Evolutionary conservation across 208 protist species (phyloP).

Genomic region (Porcisia hertigi): DNA sequence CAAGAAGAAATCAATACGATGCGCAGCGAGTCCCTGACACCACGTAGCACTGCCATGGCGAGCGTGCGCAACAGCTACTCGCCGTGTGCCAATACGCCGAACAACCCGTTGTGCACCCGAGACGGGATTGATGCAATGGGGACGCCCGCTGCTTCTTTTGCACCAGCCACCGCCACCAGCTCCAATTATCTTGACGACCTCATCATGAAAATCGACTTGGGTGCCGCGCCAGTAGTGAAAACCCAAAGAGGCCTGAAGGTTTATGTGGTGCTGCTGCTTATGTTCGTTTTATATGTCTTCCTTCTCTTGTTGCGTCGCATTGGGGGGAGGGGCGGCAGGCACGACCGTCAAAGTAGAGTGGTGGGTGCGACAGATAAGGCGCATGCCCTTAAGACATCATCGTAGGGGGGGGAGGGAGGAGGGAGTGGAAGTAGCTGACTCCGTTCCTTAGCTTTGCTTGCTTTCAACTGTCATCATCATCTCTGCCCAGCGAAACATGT

Average conservation of each 20-base stretch:
- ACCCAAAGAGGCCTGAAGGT: conserved; percentile 38
- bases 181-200: background rate
- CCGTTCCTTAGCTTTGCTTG: no score
- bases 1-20: conserved; percentile 39
- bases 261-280: conserved; percentile 36
- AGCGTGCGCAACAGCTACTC: background rate
- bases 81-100: conserved; percentile 4
- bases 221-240: background rate
- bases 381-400: conserved; percentile 6
- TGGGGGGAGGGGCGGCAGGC: background rate
- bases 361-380: background rate
- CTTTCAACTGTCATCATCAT: no score
- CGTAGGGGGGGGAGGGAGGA: background rate
- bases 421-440: background rate
- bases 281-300: conserved; percentile 38
- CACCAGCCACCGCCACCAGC: no score
- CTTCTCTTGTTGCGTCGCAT: conserved; percentile 28
- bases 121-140: background rate
- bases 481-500: no score
- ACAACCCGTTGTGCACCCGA: background rate
- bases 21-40: conserved; percentile 21
- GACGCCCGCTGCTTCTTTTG: background rate
- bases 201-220: conserved; percentile 19
- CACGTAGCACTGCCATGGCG: background rate
- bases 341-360: background rate